These are phyloP conservation scores for Terana coerulea DNA, from an alignment of 768 basidiomycete genomes.

Conservation along the genomic window DNA sequence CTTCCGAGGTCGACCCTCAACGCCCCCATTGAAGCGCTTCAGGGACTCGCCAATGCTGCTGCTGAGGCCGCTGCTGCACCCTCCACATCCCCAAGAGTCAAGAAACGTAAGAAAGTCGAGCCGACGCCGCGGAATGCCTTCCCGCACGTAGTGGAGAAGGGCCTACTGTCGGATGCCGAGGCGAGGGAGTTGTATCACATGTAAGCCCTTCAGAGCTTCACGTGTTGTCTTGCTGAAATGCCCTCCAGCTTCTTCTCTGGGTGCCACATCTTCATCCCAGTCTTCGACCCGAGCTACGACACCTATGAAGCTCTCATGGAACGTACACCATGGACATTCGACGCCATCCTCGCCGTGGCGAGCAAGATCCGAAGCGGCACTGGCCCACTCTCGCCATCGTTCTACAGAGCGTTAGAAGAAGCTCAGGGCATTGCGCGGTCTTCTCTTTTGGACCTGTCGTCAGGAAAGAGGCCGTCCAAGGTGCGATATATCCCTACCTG, in stretches of 20 bases:
- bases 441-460: constrained; percentile 93
- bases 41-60: constrained; percentile 92
- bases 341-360: constrained; percentile 89
- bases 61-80: constrained; percentile 87
- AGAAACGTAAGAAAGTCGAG: constrained; percentile 82
- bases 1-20: constrained; percentile 80
- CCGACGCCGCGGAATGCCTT: constrained; percentile 83
- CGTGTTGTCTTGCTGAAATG: too few relatives aligned
- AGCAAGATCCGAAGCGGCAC: constrained; percentile 90
- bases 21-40: constrained; percentile 91
- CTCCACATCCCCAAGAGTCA: constrained; percentile 64
- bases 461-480: constrained; percentile 92
- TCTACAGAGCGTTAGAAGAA: constrained; percentile 90
- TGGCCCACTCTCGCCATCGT: constrained; percentile 78
- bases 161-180: constrained; percentile 80
- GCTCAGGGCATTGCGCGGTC: constrained; percentile 94
- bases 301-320: constrained; percentile 90
- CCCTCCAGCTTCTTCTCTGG: constrained; percentile 90
- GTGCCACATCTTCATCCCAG: constrained; percentile 93
- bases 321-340: constrained; percentile 93
- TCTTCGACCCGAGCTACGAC: constrained; percentile 92
- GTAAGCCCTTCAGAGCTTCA: constrained; percentile 46
- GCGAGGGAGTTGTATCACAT: constrained; percentile 91
- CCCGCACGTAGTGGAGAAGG: constrained; percentile 89
- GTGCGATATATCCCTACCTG: constrained; percentile 34